Evolutionary conservation across 495 filamentous ascomycete genomes (phyloP).

Genomic region (Neohortaea acidophila): DNA sequence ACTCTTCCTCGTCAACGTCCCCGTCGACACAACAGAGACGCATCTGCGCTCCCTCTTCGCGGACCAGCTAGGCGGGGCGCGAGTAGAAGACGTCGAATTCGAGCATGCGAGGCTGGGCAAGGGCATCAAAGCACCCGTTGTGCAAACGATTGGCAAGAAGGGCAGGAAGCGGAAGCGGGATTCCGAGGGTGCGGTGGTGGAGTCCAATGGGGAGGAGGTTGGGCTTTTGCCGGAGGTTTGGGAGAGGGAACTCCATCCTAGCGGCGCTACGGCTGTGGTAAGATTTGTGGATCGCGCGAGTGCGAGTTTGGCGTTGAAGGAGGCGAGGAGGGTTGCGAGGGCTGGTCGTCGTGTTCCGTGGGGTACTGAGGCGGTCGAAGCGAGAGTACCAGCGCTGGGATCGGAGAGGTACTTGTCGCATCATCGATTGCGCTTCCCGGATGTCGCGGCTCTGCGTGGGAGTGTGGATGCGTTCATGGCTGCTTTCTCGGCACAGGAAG

Average conservation of each 20-base stretch:
- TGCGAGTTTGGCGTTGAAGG: slow-evolving; percentile 56
- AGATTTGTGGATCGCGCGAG: slow-evolving; percentile 68
- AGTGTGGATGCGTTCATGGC: slow-evolving; percentile 72
- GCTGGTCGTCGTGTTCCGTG: slow-evolving; percentile 34
- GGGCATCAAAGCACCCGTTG: slow-evolving; percentile 11
- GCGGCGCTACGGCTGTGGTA: slow-evolving; percentile 64
- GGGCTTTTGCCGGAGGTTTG: slow-evolving; percentile 49
- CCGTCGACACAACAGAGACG: slow-evolving; percentile 62
- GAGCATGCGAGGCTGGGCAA: slow-evolving; percentile 32
- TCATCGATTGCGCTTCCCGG: slow-evolving; percentile 54
- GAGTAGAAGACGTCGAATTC: slow-evolving; percentile 63
- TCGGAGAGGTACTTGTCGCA: slow-evolving; percentile 42
- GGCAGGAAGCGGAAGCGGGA: slow-evolving; percentile 31
- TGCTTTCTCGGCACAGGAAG: slow-evolving; percentile 50
- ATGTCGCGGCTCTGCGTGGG: slow-evolving; percentile 43
- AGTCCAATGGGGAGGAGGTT: slow-evolving; percentile 35
- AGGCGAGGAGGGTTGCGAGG: slow-evolving; percentile 46
- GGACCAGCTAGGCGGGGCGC: slow-evolving; percentile 46
- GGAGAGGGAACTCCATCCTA: slow-evolving; percentile 54
- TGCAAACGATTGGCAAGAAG: slow-evolving; percentile 7
- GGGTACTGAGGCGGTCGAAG: slow-evolving; percentile 35
- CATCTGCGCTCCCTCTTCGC: slow-evolving; percentile 64
- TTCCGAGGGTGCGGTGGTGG: slow-evolving; percentile 33
- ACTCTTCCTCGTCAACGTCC: slow-evolving; percentile 77
- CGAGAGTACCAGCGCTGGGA: slow-evolving; percentile 6